Evolutionary conservation across 495 filamentous ascomycete species (phyloP).

Genomic region (Articulospora tetracladia): DNA sequence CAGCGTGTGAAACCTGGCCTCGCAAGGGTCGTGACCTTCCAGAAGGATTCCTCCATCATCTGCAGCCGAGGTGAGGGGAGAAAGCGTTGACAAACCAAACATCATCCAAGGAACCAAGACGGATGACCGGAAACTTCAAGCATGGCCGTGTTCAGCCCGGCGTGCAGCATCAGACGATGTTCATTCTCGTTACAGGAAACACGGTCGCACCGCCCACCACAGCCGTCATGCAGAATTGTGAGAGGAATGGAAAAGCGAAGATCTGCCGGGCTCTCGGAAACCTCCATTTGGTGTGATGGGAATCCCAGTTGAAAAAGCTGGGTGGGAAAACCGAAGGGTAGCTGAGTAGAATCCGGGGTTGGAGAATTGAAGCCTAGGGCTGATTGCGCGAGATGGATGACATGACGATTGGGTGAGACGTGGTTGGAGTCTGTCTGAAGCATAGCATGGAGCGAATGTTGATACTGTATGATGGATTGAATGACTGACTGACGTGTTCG

Average conservation of each 20-base stretch:
- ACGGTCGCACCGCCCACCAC: background rate
- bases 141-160: background rate
- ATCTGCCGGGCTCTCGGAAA: background rate
- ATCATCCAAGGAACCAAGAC: background rate
- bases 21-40: constrained; percentile 2
- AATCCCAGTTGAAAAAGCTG: background rate
- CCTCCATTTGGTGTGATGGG: background rate
- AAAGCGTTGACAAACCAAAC: background rate
- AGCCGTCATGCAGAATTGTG: background rate
- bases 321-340: too few species aligned
- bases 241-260: background rate
- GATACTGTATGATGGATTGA: too few species aligned
- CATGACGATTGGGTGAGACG: background rate
- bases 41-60: constrained; percentile 1
- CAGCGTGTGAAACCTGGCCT: background rate
- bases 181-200: background rate
- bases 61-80: background rate
- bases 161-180: background rate
- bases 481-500: background rate
- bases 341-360: background rate
- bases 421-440: background rate
- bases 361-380: background rate
- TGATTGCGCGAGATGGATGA: background rate
- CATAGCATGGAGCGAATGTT: too few species aligned
- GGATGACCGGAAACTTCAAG: background rate